Base-by-base conservation (phyloP, 768 basidiomycete species). In the Mycena metata region DNA sequence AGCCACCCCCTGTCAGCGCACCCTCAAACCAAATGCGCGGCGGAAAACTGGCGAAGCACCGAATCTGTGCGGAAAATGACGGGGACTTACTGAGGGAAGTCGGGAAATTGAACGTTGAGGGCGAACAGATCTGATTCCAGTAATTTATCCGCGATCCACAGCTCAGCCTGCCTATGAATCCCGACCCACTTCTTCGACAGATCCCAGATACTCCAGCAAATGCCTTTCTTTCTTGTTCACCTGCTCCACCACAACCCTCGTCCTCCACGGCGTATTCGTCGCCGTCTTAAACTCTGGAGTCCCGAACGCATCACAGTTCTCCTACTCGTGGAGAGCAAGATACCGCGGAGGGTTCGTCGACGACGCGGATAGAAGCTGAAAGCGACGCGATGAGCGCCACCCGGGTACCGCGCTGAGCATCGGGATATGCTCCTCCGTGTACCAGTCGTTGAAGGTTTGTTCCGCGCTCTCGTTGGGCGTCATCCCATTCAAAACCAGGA, bases 381-480 rank as follows among this genome's bases (percentile, higher is more conserved):
- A 88, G 49, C 86, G 79, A 67, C 80, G 74, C 0, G 83, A 84
- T 36, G 83, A 79, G 19, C 81, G 67, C 83, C 85, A 87, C 12
- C 81, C 82, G 6, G 85, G 85, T 7, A 79, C 77, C 55, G 75
- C 76, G 21, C 80, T 74, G 33, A 88, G 79, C 63, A 84, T 72
- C 47, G 78, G 78, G 33, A 89, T 83, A 72, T 90, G 88, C 70
- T 89, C 88, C 61, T 86, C 78, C 54, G 81, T 75, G 76, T 88
- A 89, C 89, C 88, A 89, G 52, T 85, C 79, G 64, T 86, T 83
- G 75, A 85, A 87, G 30, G 81, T 79, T 17, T 77, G 77, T 16
- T 85, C 83, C 3, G 75, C 35, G 45, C 79, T 76, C 19, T 70
- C 65, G 10, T 69, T 56, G 1, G 81, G 81, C 1, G 79, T 79